These are phyloP conservation scores for Helichrysum umbraculigerum DNA, from an alignment of 129 eudicot species.

Conservation along the genomic window DNA sequence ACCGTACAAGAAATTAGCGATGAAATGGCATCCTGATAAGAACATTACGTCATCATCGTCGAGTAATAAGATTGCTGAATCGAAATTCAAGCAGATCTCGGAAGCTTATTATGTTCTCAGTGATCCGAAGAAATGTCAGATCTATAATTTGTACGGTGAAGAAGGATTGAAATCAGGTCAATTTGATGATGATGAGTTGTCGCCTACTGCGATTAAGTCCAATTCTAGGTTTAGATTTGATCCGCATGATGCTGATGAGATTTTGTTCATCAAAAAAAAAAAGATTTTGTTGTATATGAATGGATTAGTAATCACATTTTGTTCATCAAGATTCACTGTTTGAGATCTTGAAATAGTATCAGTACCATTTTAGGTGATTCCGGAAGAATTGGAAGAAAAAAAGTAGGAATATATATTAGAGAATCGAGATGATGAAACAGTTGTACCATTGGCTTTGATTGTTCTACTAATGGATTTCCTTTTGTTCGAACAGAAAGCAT, in stretches of 20 bases:
- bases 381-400: conserved; percentile 59
- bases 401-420: conserved; percentile 46
- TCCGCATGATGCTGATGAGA: conserved; percentile 66
- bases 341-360: conserved; percentile 33
- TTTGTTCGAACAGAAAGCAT: too few relatives aligned
- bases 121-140: conserved; percentile 81
- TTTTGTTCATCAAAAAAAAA: too few relatives aligned
- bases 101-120: conserved; percentile 84
- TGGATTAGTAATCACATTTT: conserved; percentile 28
- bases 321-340: conserved; percentile 18
- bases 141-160: conserved; percentile 88
- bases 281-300: too few relatives aligned
- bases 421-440: conserved; percentile 47
- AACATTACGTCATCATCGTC: conserved; percentile 39
- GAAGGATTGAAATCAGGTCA: conserved; percentile 61
- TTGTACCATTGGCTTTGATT: conserved; percentile 19
- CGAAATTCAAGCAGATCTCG: conserved; percentile 88
- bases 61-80: conserved; percentile 59
- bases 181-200: conserved; percentile 30
- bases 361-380: conserved; percentile 22
- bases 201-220: conserved; percentile 19
- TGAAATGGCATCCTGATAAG: conserved; percentile 99
- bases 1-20: conserved; percentile 75
- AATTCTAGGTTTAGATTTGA: conserved; percentile 36
- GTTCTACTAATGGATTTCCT: background rate